Evolutionary conservation across 129 eudicot species (phyloP).

Genomic region (Ambrosia artemisiifolia): DNA sequence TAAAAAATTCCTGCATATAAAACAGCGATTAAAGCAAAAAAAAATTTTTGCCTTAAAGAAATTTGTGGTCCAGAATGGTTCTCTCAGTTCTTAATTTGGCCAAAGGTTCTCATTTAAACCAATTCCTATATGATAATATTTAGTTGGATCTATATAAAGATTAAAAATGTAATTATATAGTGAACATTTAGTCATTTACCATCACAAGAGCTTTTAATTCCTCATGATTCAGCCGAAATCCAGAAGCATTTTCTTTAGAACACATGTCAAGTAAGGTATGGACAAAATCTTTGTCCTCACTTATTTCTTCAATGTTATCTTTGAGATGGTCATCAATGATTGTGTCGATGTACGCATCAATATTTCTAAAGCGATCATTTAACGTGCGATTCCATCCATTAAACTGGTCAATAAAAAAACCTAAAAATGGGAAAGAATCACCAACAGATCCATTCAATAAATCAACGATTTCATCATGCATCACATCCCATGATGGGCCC

Average conservation of each 20-base stretch:
- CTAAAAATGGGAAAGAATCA: slow-evolving; percentile 15
- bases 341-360: not conserved
- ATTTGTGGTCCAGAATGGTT: too few relatives aligned
- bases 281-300: slow-evolving; percentile 15
- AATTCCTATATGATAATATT: too few relatives aligned
- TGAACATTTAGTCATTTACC: slow-evolving; percentile 15
- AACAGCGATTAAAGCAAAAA: too few relatives aligned
- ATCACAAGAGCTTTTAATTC: slow-evolving; percentile 17
- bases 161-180: not conserved
- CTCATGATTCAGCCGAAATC: not conserved
- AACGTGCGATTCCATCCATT: slow-evolving; percentile 19
- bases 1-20: too few relatives aligned
- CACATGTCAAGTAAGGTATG: slow-evolving; percentile 7
- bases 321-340: slow-evolving; percentile 10
- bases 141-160: not conserved
- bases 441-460: not conserved
- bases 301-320: not conserved
- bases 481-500: slow-evolving; percentile 1
- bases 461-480: not conserved
- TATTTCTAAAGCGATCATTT: not conserved
- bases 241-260: not conserved
- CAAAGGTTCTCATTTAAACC: too few relatives aligned
- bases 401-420: slow-evolving; percentile 3
- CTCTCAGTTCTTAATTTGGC: too few relatives aligned
- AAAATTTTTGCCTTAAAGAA: too few relatives aligned